Conservation (phyloP, 768 basidiomycete genomes). For the Galerina marginata region DNA sequence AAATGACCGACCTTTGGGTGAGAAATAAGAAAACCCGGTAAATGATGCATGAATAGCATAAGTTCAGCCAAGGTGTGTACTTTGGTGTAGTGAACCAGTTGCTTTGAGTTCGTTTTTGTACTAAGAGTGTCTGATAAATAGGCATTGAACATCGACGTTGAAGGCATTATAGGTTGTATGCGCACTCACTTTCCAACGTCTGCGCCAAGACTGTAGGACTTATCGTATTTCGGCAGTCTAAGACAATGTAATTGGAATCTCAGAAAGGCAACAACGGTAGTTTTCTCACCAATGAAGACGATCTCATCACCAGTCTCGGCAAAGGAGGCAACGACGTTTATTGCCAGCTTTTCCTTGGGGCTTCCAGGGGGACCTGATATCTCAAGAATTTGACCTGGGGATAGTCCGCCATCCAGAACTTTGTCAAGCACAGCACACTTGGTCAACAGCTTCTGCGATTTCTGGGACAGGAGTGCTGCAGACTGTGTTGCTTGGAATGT, state of each 20-base stretch:
- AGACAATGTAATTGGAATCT: slow-evolving; percentile 2
- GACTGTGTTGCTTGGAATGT: slow-evolving; percentile 55
- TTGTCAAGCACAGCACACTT: slow-evolving; percentile 57
- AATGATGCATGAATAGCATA: slow-evolving; percentile 61
- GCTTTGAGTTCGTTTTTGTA: not conserved
- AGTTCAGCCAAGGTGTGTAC: slow-evolving; percentile 58
- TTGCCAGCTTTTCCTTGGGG: slow-evolving; percentile 62
- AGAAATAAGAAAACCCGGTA: slow-evolving; percentile 49
- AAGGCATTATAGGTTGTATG: not conserved
- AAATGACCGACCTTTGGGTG: slow-evolving; percentile 48
- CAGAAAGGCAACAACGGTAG: slow-evolving; percentile 1
- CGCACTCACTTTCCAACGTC: slow-evolving; percentile 30
- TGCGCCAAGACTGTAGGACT: slow-evolving; percentile 35
- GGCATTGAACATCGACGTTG: not conserved
- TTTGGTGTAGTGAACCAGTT: slow-evolving; percentile 43
- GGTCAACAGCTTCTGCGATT: slow-evolving; percentile 41
- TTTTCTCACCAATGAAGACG: slow-evolving; percentile 64
- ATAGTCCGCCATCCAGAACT: slow-evolving; percentile 67
- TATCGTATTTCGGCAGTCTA: slow-evolving; percentile 56
- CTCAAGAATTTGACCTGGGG: slow-evolving; percentile 67
- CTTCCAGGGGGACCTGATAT: slow-evolving; percentile 79
- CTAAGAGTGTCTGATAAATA: slow-evolving; percentile 19
- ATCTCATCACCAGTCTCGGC: slow-evolving; percentile 54
- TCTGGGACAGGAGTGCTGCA: slow-evolving; percentile 48
- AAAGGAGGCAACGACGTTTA: slow-evolving; percentile 54